Base-by-base conservation (phyloP, 208 protist species). In the Trypanosoma avium region DNA sequence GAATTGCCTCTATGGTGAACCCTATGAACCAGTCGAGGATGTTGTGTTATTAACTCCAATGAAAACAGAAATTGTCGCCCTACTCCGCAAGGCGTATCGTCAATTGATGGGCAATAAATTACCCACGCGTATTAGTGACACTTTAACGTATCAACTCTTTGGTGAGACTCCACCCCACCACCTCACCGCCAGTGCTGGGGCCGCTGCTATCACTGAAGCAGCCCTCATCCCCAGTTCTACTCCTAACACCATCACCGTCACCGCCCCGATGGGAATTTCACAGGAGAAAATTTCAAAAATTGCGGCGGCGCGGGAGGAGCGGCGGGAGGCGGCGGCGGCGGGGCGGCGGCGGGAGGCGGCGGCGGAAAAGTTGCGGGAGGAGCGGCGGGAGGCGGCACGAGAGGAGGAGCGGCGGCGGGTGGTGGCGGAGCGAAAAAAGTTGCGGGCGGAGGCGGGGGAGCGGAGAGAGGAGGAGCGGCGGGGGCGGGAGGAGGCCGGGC, bases 1-100 rank as follows among this genome's bases (percentile, higher is more conserved):
- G 5, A 66, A 47, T n/a, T 90, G 88, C 53, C 74, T 86, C 26
- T 33, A 64, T 0, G 73, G 63, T 7, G 82, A 90, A 49, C 81
- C 86, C 22, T 65, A 77, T 35, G 84, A 92, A 61, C 56, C 79
- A 17, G 61, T 86, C 21, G 81, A 89, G 58, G 88, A 95, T 61
- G 30, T 92, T 13, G 77, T 95, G 36, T 52, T 95, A 30, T 52
- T 79, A 17, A 90, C 73, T 0, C 58, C 60, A 1, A 71, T 77
- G 74, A 86, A 82, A 55, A 92, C 85, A 8, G 88, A 95, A 54
- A 70, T 95, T 7, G 74, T 60, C 10, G 85, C 78, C 10, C 45
- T 82, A 17, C 61, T 92, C 30, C 75, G 79, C 38, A 62, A 67
- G 35, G 54, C 63, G 43, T 90, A 91, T 71, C 71, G 77, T 22